Evolutionary conservation across 169 alveolate species (phyloP).

Genomic region (Plasmodium cynomolgi): DNA sequence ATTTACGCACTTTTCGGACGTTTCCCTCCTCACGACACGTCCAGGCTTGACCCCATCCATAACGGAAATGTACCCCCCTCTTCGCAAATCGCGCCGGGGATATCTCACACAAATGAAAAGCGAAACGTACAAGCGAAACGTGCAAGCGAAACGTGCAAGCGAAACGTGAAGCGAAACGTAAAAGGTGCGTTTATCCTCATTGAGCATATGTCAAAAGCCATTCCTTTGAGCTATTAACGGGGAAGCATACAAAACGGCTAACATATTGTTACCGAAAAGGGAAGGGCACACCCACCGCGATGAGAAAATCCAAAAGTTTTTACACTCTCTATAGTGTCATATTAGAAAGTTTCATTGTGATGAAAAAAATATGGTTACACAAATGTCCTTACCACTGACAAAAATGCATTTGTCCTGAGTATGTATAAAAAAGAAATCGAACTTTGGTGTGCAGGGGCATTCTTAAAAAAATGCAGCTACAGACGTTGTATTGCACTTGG

Average conservation of each 20-base stretch:
- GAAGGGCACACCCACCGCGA: not conserved
- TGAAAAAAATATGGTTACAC: not conserved
- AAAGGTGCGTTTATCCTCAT: too few species aligned
- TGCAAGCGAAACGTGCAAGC: not conserved
- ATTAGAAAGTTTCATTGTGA: not conserved
- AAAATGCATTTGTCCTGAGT: not conserved
- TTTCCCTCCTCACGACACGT: not conserved
- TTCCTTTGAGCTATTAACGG: not conserved
- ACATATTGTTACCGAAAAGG: not conserved
- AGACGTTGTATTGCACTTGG: not conserved
- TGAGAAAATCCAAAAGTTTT: not conserved
- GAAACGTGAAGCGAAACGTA: not conserved
- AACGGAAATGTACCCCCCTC: not conserved
- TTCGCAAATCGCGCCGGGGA: not conserved
- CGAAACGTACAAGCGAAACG: not conserved
- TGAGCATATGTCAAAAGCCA: not conserved
- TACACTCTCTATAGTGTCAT: not conserved
- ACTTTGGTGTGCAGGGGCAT: not conserved
- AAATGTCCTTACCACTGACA: not conserved
- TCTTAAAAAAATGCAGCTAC: not conserved
- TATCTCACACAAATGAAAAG: not conserved
- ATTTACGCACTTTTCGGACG: not conserved
- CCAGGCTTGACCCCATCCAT: not conserved
- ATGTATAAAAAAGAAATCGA: not conserved
- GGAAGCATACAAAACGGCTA: not conserved